phyloP scores from a whole-genome alignment of 805 yeast species.

The Candida quercuum region DNA sequence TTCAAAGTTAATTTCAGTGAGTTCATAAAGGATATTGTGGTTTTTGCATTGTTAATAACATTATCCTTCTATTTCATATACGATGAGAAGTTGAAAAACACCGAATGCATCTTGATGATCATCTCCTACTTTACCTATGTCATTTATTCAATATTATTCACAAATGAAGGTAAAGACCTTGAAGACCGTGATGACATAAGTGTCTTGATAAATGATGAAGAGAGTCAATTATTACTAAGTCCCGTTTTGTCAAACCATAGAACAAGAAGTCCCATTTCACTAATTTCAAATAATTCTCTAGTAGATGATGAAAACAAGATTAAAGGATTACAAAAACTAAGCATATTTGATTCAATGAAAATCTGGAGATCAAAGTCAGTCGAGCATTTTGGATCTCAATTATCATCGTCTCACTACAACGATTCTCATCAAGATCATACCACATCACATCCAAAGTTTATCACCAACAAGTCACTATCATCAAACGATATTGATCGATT shows the following conservation, averaged over 20 bases:
- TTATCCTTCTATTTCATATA: slow-evolving; percentile 46
- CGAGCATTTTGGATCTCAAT: not conserved
- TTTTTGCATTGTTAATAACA: slow-evolving; percentile 47
- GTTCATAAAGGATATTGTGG: slow-evolving; percentile 56
- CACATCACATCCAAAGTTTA: not conserved
- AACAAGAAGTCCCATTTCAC: slow-evolving; percentile 1
- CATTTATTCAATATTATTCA: slow-evolving; percentile 32
- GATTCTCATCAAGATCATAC: not conserved
- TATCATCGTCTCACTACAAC: not conserved
- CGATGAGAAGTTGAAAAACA: slow-evolving; percentile 48
- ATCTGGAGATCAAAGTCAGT: slow-evolving; percentile 17
- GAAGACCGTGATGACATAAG: slow-evolving; percentile 12
- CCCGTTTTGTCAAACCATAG: not conserved
- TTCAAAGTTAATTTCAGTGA: slow-evolving; percentile 46
- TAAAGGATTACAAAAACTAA: slow-evolving; percentile 24
- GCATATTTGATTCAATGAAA: slow-evolving; percentile 34
- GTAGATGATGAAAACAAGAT: slow-evolving; percentile 17
- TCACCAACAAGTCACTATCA: not conserved
- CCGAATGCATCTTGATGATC: slow-evolving; percentile 57
- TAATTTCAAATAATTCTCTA: not conserved
- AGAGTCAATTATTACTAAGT: not conserved
- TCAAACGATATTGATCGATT: not conserved
- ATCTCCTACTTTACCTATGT: slow-evolving; percentile 56
- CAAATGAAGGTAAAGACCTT: slow-evolving; percentile 33
- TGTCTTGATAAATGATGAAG: slow-evolving; percentile 8